These are phyloP conservation scores for Helminthosporium solani DNA, from an alignment of 2,329 filamentous ascomycete genomes.

Conservation along the genomic window DNA sequence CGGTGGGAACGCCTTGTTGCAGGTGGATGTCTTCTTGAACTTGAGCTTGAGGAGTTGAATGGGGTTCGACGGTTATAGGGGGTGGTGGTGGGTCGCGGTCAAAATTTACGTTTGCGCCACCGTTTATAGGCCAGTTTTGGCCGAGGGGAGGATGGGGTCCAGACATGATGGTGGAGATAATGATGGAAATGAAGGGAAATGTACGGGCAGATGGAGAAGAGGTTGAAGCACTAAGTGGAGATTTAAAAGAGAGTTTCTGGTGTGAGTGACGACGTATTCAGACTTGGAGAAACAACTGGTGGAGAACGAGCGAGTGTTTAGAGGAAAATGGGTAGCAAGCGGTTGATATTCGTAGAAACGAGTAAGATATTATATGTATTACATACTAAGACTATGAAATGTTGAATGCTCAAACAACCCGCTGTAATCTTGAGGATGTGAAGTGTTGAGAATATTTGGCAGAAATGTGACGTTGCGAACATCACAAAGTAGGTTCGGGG, in stretches of 20 bases:
- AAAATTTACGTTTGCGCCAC: conserved; percentile 39
- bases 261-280: too few species aligned
- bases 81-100: conserved; percentile 35
- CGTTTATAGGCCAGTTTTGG: conserved; percentile 29
- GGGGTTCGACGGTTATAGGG: conserved; percentile 15
- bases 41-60: conserved; percentile 2
- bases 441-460: neutral
- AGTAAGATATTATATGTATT: neutral
- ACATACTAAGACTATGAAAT: too few species aligned
- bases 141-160: conserved; percentile 28
- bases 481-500: neutral
- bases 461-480: neutral
- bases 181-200: too few species aligned
- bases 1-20: neutral
- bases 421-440: neutral
- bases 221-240: too few species aligned
- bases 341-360: too few species aligned
- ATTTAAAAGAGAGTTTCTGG: too few species aligned
- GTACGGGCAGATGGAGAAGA: too few species aligned
- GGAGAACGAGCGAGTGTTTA: too few species aligned
- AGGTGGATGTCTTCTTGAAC: neutral
- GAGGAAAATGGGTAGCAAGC: neutral
- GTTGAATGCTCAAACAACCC: neutral
- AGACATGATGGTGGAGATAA: conserved; percentile 28
- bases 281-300: too few species aligned